Conservation (phyloP, 139 green algal species). For the Trebouxia sp. region DNA sequence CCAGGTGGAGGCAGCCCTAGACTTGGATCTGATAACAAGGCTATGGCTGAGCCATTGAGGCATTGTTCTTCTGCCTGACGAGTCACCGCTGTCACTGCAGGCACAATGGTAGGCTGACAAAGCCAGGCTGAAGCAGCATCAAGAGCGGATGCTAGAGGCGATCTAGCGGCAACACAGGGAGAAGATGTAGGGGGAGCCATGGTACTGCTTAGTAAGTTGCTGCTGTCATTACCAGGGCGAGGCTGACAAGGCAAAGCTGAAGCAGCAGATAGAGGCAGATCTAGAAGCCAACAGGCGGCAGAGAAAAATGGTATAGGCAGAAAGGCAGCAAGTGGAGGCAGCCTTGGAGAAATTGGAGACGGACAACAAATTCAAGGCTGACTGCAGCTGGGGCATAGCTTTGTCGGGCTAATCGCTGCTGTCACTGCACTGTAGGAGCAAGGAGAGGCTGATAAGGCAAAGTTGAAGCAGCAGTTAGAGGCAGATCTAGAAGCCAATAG, state of each 20-base stretch:
- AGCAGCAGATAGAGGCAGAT: not conserved
- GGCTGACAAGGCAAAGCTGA: not conserved
- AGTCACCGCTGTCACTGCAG: not conserved
- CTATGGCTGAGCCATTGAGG: no score
- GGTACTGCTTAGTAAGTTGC: not conserved
- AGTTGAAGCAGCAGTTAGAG: conserved; percentile 45
- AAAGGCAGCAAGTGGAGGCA: no score
- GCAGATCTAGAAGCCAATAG: conserved; percentile 48
- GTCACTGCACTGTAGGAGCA: conserved; percentile 36
- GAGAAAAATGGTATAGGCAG: conserved; percentile 47
- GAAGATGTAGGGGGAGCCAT: conserved; percentile 44
- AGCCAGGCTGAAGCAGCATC: conserved; percentile 39
- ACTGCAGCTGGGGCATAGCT: no score
- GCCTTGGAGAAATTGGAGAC: no score
- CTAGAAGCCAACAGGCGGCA: not conserved
- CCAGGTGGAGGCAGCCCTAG: no score
- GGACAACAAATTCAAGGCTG: no score
- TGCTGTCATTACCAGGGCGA: no score
- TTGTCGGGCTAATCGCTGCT: not conserved
- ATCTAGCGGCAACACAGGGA: conserved; percentile 43
- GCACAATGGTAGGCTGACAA: not conserved
- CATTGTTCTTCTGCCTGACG: no score
- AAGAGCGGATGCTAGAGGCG: conserved; percentile 42
- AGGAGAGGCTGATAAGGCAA: conserved; percentile 43
- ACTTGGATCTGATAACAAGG: no score